These are phyloP conservation scores for Persicaria maculosa DNA, from an alignment of 148 eudicot genomes.

Conservation along the genomic window DNA sequence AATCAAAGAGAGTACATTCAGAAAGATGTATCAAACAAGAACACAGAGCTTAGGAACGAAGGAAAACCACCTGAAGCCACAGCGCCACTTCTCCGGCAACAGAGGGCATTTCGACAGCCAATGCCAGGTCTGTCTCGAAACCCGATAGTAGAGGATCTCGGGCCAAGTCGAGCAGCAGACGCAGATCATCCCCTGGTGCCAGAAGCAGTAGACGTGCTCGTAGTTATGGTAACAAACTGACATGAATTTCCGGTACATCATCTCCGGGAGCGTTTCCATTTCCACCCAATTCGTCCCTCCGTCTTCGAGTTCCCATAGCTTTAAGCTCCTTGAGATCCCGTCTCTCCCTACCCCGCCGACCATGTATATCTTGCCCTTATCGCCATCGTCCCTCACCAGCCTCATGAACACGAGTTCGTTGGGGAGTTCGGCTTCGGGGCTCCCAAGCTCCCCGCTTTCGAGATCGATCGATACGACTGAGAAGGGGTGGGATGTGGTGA, in stretches of 20 bases:
- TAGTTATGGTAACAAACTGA: conserved; percentile 70
- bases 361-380: conserved; percentile 28
- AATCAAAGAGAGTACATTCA: neutral
- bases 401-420: conserved; percentile 41
- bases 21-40: conserved; percentile 18
- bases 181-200: conserved; percentile 68
- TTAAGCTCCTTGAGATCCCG: conserved; percentile 52
- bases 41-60: conserved; percentile 50
- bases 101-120: conserved; percentile 62
- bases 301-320: conserved; percentile 45
- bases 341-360: conserved; percentile 55
- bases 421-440: conserved; percentile 17
- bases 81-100: conserved; percentile 64
- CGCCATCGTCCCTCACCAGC: conserved; percentile 27
- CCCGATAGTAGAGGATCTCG: conserved; percentile 57
- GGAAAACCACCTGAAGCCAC: conserved; percentile 73
- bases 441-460: conserved; percentile 34
- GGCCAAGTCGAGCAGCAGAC: conserved; percentile 64
- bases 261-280: conserved; percentile 42
- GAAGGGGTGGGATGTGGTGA: conserved; percentile 42
- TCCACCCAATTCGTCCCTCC: conserved; percentile 40
- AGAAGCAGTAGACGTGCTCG: conserved; percentile 61
- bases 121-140: conserved; percentile 60
- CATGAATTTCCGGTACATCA: conserved; percentile 55
- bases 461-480: conserved; percentile 28